Conservation (phyloP, 1,139 yeast genomes). For the Geotrichum restrictum region DNA sequence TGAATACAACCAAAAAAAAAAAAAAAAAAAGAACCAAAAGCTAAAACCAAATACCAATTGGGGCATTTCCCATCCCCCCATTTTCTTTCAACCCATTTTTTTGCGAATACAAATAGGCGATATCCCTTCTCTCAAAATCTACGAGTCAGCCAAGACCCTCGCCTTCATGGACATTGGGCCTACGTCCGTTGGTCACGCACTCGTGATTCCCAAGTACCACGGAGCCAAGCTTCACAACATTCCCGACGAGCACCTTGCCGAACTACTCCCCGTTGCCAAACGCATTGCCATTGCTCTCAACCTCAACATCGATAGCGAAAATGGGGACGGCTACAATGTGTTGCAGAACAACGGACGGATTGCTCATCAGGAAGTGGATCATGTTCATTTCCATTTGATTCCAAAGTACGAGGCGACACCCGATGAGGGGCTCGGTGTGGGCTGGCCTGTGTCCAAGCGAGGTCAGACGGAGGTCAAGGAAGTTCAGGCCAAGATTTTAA, state of each 20-base stretch:
- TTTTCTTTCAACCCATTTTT: background rate
- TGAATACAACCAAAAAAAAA: no score
- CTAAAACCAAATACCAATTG: no score
- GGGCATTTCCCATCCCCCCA: no score
- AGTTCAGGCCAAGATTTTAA: constrained; percentile 58
- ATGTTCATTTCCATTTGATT: constrained; percentile 93
- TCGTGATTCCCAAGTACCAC: constrained; percentile 86
- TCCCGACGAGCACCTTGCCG: constrained; percentile 85
- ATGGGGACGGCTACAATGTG: constrained; percentile 79
- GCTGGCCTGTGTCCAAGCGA: constrained; percentile 79
- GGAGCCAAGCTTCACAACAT: constrained; percentile 88
- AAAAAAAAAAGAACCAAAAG: no score
- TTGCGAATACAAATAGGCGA: constrained; percentile 50
- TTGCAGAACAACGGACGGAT: constrained; percentile 89
- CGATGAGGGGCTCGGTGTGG: constrained; percentile 68
- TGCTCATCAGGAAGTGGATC: constrained; percentile 93
- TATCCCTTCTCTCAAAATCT: constrained; percentile 82
- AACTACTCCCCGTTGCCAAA: constrained; percentile 81
- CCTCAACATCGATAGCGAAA: constrained; percentile 58
- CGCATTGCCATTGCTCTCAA: constrained; percentile 67
- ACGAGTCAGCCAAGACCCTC: constrained; percentile 73
- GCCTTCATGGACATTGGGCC: constrained; percentile 94
- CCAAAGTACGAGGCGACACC: constrained; percentile 63
- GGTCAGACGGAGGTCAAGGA: constrained; percentile 63
- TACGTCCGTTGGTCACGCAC: constrained; percentile 78